phyloP scores from a whole-genome alignment of 2,329 filamentous ascomycete genomes.

The Colletotrichum falcatum region DNA sequence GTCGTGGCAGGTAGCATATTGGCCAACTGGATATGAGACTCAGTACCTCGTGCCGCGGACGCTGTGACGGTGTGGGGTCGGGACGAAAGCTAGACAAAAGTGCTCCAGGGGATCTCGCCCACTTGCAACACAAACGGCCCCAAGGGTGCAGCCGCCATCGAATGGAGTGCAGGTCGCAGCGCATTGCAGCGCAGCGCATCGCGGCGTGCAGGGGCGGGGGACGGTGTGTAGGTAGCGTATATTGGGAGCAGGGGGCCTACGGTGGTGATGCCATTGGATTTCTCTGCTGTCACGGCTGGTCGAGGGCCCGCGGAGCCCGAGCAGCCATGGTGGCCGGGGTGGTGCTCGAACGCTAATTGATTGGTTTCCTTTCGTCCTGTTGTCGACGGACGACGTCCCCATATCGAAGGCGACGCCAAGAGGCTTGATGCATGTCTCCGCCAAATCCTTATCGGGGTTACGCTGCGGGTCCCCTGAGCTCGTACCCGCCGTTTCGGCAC shows the following conservation, averaged over 20 bases:
- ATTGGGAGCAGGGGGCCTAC: too few species aligned
- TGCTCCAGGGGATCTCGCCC: slow-evolving; percentile 22
- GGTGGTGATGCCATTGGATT: too few species aligned
- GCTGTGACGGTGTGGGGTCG: not conserved
- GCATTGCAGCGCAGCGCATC: slow-evolving; percentile 32
- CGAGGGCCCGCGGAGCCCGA: too few species aligned
- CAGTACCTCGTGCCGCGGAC: not conserved
- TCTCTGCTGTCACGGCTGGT: too few species aligned
- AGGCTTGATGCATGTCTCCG: slow-evolving; percentile 26
- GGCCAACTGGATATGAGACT: slow-evolving; percentile 12
- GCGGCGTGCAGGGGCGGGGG: slow-evolving; percentile 15
- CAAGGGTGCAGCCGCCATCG: slow-evolving; percentile 19
- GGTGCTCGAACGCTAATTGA: too few species aligned
- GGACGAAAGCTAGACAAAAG: slow-evolving; percentile 29
- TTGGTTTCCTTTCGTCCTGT: not conserved
- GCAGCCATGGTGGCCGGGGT: too few species aligned
- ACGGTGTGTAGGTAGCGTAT: not conserved
- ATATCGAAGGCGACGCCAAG: not conserved
- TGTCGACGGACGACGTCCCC: not conserved
- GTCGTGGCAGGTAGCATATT: slow-evolving; percentile 18
- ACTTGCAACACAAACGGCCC: slow-evolving; percentile 37
- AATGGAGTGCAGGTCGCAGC: slow-evolving; percentile 35
- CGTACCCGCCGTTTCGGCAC: slow-evolving; percentile 28
- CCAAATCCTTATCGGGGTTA: slow-evolving; percentile 31
- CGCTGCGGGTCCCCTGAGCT: not conserved